Conservation (phyloP, 139 green algal species). For the Diplosphaera chodatii region DNA sequence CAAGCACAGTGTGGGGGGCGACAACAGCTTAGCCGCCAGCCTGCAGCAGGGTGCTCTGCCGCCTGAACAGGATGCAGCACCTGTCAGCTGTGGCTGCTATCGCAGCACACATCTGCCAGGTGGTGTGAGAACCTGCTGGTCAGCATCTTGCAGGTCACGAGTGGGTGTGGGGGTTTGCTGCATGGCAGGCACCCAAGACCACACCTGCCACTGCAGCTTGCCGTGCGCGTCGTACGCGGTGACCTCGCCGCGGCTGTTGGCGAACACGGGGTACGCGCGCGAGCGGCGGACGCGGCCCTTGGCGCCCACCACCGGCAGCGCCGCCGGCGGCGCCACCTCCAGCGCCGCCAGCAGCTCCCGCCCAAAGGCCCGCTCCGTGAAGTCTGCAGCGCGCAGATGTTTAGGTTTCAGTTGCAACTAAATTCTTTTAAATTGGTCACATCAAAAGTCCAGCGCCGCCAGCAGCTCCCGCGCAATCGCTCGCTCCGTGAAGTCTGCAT, state of each 20-base stretch:
- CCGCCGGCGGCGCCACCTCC: slow-evolving; percentile 64
- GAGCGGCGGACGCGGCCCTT: slow-evolving; percentile 32
- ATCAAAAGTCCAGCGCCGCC: no score
- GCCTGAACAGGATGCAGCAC: no score
- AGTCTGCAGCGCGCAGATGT: neutral
- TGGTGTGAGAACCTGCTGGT: no score
- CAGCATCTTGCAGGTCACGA: no score
- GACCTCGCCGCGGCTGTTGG: slow-evolving; percentile 29
- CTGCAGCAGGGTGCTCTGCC: neutral
- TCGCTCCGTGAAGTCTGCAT: no score
- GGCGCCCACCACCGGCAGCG: slow-evolving; percentile 62
- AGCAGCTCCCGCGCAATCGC: no score
- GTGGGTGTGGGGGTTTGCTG: slow-evolving; percentile 1
- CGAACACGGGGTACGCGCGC: slow-evolving; percentile 53
- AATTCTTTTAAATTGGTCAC: no score
- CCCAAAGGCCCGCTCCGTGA: neutral
- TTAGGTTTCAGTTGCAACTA: no score
- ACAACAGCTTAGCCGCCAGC: neutral
- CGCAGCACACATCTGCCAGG: no score
- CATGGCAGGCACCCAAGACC: neutral
- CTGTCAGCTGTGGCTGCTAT: no score
- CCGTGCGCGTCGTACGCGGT: neutral
- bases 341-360: slow-evolving; percentile 1
- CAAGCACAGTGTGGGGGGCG: neutral
- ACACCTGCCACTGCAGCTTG: neutral